Conservation (phyloP, 2,329 filamentous ascomycete species). For the Xylariaceae sp. region DNA sequence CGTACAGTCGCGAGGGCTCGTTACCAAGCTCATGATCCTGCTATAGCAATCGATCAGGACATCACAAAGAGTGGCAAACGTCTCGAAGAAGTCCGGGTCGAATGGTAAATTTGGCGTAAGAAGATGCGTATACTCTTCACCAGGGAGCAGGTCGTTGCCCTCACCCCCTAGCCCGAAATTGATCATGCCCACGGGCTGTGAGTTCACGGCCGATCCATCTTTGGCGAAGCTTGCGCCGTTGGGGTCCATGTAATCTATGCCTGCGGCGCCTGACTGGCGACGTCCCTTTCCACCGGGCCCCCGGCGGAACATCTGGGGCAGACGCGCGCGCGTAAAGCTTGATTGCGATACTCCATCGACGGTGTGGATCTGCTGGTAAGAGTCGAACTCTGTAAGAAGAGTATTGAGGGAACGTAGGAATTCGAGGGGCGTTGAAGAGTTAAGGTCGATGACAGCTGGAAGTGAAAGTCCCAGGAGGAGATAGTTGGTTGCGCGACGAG, state of each 20-base stretch:
- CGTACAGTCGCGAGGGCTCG: conserved; percentile 69
- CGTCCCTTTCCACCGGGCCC: conserved; percentile 55
- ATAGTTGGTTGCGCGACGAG: conserved; percentile 88
- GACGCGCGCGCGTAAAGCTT: conserved; percentile 69
- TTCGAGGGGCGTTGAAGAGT: conserved; percentile 72
- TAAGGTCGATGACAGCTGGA: conserved; percentile 83
- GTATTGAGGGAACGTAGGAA: conserved; percentile 84
- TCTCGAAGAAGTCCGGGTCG: conserved; percentile 95
- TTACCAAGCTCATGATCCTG: conserved; percentile 68
- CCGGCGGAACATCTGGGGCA: conserved; percentile 80
- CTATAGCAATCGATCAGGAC: conserved; percentile 91
- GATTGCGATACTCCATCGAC: conserved; percentile 66
- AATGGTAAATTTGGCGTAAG: conserved; percentile 92
- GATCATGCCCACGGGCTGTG: conserved; percentile 42
- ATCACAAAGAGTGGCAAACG: conserved; percentile 92
- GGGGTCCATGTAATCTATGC: conserved; percentile 16
- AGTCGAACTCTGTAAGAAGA: conserved; percentile 86
- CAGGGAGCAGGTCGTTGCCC: conserved; percentile 66
- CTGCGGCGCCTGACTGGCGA: conserved; percentile 45
- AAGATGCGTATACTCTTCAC: conserved; percentile 83
- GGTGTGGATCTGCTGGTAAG: conserved; percentile 83
- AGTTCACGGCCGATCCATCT: conserved; percentile 26
- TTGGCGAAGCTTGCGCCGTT: conserved; percentile 15
- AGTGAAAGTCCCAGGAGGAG: conserved; percentile 89
- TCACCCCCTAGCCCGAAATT: conserved; percentile 48